These are phyloP conservation scores for Adiantum capillusveneris DNA, from an alignment of 75 land plant species.

Conservation along the genomic window DNA sequence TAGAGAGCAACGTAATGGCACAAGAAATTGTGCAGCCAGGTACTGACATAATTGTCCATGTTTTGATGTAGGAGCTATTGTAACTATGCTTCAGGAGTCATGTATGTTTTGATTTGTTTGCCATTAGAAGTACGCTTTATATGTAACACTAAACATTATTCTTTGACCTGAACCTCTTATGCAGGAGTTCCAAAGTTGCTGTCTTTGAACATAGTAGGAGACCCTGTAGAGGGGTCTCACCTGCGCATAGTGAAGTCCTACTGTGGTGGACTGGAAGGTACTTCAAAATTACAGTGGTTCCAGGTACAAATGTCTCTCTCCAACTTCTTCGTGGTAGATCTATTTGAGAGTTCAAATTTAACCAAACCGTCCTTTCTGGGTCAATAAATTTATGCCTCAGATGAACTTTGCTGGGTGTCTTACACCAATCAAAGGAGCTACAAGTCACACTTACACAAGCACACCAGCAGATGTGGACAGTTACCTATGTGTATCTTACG, in stretches of 20 bases:
- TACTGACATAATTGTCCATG: no score
- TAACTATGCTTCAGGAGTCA: no score
- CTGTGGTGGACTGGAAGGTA: slow-evolving; percentile 4
- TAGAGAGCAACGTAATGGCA: background rate
- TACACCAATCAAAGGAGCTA: slow-evolving; percentile 4
- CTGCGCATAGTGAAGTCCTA: background rate
- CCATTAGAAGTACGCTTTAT: no score
- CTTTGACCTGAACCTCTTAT: no score
- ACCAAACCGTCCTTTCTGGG: no score
- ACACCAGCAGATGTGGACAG: background rate
- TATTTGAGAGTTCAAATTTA: no score
- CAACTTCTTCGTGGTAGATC: no score
- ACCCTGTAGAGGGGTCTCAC: slow-evolving; percentile 5
- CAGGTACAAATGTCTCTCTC: no score
- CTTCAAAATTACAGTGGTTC: slow-evolving; percentile 5
- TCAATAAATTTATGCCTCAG: background rate
- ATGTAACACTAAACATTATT: background rate
- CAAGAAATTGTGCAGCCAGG: background rate
- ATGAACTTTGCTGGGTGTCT: background rate
- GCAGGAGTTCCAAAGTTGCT: slow-evolving; percentile 1
- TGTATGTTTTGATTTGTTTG: no score
- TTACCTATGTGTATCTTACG: slow-evolving; percentile 1
- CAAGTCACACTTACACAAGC: background rate
- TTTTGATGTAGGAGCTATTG: no score
- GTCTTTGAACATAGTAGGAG: slow-evolving; percentile 3